Base-by-base conservation (phyloP, 2,329 filamentous ascomycete genomes). In the Microcera coccophila region DNA sequence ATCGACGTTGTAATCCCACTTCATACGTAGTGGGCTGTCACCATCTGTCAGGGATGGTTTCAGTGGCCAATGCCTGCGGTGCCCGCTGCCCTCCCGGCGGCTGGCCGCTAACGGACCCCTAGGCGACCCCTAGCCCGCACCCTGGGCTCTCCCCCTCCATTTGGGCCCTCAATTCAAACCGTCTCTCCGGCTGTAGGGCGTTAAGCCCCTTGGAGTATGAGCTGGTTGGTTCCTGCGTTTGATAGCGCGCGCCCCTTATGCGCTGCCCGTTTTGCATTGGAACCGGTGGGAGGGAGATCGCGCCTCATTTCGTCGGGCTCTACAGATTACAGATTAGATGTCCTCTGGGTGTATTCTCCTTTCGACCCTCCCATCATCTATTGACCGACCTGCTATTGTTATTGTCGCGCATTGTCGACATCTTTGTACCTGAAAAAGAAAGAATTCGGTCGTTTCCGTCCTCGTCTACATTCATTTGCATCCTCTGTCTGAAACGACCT, bases 291-390 rank as follows among this genome's bases (percentile, higher is more conserved):
- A n/a, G n/a, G n/a, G n/a, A n/a, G n/a, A n/a, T n/a, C n/a, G n/a
- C n/a, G n/a, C n/a, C n/a, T n/a, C n/a, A n/a, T n/a, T n/a, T n/a
- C n/a, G n/a, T n/a, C n/a, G n/a, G n/a, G n/a, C n/a, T n/a, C n/a
- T n/a, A n/a, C n/a, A n/a, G n/a, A n/a, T n/a, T n/a, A n/a, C n/a
- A n/a, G n/a, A n/a, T n/a, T n/a, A n/a, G n/a, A n/a, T 46, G 34
- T 37, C 29, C 36, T 44, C 34, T 38, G 32, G 42, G 29, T 11
- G 36, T 15, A 28, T 34, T 42, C 43, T 20, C 45, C 28, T 48
- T 45, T 58, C 48, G 48, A 55, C n/a, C n/a, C 53, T 55, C 38
- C 35, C 41, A 35, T 41, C 32, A 47, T 54, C 41, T 42, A 49
- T 50, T 38, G 41, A 37, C 48, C 51, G 50, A 42, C 48, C 49